Evolutionary conservation across 176 grass and related monocot genomes (phyloP), one percentile per base, ranked within the genome.

Genomic region (Oryza australiensis): DNA sequence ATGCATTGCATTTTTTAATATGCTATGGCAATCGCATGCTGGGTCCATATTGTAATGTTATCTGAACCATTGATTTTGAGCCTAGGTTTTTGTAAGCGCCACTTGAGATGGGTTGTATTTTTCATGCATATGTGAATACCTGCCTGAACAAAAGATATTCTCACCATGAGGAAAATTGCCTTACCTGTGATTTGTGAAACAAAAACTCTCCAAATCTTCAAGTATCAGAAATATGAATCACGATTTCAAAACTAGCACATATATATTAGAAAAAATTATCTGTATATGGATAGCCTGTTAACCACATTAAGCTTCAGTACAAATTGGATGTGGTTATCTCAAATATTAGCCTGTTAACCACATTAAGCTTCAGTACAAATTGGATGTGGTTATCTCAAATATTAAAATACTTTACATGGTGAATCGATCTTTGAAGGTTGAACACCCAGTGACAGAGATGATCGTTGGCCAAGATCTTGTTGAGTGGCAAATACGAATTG

Each of bases 401-500:
- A 24, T 2, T 27, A 64, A 82, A 45, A 40, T 32, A 68, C 66
- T 38, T 86, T 35, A 81, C 30, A 46, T 72, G 18, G 22, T 20
- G 16, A 53, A 74, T 82, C 18, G 62, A 74, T 82, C 26, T 81
- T 84, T 81, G 70, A 84, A 98, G 95, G 95, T 98, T 86, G 95
- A 98, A 66, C 95, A 98, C 46, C 95, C 95, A 55, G 92, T 94
- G 23, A 98, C 92, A 46, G 95, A 98, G 84, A 94, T 98, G 95
- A 83, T 98, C 30, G 95, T 98, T 67, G 90, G 92, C 66, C 90
- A 98, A 98, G 95, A 98, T 88, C 88, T 98, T 76, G 95, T 98
- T 62, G 95, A 98, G 79, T 98, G 95, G 95, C 95, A 98, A 90
- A 98, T 98, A 83, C 90, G 86, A 82, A 88, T 98, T 86, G 95